A percentile compares a stretch with the other conserved stretches of the same genome.
Evolutionary conservation across 257 asterid genomes (phyloP).

Genomic region (Eustoma russellianum): DNA sequence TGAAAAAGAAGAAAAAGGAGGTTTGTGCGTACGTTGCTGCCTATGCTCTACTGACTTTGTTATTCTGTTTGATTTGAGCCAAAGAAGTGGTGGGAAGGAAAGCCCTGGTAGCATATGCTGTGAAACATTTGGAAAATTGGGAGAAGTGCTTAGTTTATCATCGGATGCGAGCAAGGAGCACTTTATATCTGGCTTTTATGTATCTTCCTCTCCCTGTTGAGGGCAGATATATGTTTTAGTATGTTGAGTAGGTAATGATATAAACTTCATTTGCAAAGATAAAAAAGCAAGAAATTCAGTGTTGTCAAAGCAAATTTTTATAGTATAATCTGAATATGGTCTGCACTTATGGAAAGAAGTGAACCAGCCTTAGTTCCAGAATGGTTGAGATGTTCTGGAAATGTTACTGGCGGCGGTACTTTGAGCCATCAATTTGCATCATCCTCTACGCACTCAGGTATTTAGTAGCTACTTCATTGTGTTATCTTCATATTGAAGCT

Average conservation of each 20-base stretch:
- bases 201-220: background rate
- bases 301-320: constrained; percentile 1
- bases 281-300: background rate
- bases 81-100: too few species aligned
- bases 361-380: constrained; percentile 70
- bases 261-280: background rate
- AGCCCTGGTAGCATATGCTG: too few species aligned
- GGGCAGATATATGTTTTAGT: background rate
- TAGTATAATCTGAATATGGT: constrained; percentile 39
- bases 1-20: too few species aligned
- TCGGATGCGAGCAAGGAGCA: too few species aligned
- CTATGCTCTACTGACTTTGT: too few species aligned
- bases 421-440: constrained; percentile 38
- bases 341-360: constrained; percentile 67
- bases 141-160: too few species aligned
- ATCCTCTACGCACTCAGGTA: constrained; percentile 22
- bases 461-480: background rate
- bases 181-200: background rate
- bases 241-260: background rate
- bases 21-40: too few species aligned
- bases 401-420: constrained; percentile 44
- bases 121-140: background rate
- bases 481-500: background rate
- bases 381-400: constrained; percentile 77
- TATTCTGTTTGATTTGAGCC: too few species aligned